These are phyloP conservation scores for Rosa persica DNA, from an alignment of 306 rosid genomes.

Conservation along the genomic window DNA sequence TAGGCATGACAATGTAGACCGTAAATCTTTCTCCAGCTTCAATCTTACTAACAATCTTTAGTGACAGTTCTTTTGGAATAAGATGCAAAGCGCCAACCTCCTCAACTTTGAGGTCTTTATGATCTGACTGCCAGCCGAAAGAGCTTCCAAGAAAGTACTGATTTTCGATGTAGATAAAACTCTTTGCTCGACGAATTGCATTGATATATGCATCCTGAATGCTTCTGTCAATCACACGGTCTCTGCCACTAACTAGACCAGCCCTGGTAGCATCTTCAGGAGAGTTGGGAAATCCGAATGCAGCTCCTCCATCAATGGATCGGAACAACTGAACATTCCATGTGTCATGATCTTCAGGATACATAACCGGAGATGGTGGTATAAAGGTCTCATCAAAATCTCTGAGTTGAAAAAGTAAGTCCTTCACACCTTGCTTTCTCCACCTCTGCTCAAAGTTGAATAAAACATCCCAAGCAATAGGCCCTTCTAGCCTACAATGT, in stretches of 20 bases:
- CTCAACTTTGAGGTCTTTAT: conserved; percentile 17
- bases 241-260: conserved; percentile 32
- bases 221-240: conserved; percentile 40
- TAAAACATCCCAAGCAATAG: conserved; percentile 52
- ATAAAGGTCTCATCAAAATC: conserved; percentile 20
- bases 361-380: conserved; percentile 31
- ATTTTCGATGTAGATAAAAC: conserved; percentile 48
- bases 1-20: conserved; percentile 49
- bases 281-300: conserved; percentile 30
- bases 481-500: conserved; percentile 44
- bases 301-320: conserved; percentile 51
- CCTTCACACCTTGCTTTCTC: conserved; percentile 42
- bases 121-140: conserved; percentile 38
- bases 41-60: conserved; percentile 55
- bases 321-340: conserved; percentile 53
- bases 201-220: conserved; percentile 49
- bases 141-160: conserved; percentile 57
- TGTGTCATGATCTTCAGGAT: conserved; percentile 33
- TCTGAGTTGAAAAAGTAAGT: conserved; percentile 30
- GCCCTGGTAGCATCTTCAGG: conserved; percentile 29
- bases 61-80: conserved; percentile 53
- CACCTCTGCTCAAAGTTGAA: conserved; percentile 52
- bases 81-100: conserved; percentile 42
- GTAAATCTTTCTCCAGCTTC: conserved; percentile 49
- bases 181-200: conserved; percentile 50